Percentiles rank a stretch among this genome's conserved stretches.
Conservation (phyloP, 169 alveolate genomes). For the Plasmodium gallinaceum region DNA sequence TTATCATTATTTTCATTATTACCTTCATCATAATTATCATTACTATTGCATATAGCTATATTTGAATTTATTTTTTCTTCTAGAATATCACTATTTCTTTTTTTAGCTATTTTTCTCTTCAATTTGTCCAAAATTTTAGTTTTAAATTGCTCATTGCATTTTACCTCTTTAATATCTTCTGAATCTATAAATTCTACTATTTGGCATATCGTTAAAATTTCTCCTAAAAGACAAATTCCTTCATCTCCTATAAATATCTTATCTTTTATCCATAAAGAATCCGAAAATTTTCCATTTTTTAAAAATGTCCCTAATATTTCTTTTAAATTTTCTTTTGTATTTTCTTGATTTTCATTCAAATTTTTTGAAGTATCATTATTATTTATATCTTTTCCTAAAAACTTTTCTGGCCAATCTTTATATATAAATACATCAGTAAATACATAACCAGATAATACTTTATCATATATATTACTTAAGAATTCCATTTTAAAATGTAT, state of each 20-base stretch:
- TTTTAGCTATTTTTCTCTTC: constrained; percentile 37
- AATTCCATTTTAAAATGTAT: constrained; percentile 50
- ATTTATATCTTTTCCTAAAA: constrained; percentile 45
- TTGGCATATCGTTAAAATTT: constrained; percentile 63
- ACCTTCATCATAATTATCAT: constrained; percentile 6
- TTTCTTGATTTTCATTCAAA: background rate
- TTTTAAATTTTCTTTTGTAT: constrained; percentile 27
- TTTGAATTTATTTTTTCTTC: constrained; percentile 47
- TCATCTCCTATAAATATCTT: constrained; percentile 75
- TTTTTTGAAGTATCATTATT: background rate
- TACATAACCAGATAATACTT: constrained; percentile 73
- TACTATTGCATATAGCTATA: constrained; percentile 46
- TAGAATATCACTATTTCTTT: constrained; percentile 55
- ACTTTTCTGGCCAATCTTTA: constrained; percentile 56
- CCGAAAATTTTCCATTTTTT: constrained; percentile 65
- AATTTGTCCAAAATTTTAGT: constrained; percentile 34
- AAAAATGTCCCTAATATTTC: constrained; percentile 61
- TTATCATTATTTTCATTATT: constrained; percentile 5
- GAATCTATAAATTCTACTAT: constrained; percentile 55
- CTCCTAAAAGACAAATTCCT: constrained; percentile 65
- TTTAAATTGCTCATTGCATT: constrained; percentile 45
- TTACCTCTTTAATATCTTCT: constrained; percentile 41
- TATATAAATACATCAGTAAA: constrained; percentile 54
- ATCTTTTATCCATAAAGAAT: constrained; percentile 53
- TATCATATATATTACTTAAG: constrained; percentile 68